Conservation (phyloP, 495 filamentous ascomycete species). For the Trichoderma erinaceum region DNA sequence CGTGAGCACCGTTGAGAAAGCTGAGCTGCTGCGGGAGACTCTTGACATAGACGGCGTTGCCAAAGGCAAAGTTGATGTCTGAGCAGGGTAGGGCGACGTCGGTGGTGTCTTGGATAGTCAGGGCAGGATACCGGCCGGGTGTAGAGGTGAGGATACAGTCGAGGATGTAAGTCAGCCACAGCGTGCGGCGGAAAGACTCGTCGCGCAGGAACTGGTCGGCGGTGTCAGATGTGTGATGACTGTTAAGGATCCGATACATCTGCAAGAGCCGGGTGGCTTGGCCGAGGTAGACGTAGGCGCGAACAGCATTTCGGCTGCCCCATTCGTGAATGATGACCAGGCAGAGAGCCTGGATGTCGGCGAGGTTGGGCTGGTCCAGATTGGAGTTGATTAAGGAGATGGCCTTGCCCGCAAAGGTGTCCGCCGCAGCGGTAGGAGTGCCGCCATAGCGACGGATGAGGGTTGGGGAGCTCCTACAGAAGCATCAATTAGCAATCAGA, state of each 20-base stretch:
- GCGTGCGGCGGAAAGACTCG: slow-evolving; percentile 44
- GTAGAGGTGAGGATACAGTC: slow-evolving; percentile 50
- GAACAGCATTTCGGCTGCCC: slow-evolving; percentile 46
- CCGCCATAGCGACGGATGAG: slow-evolving; percentile 46
- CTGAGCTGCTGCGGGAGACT: slow-evolving; percentile 27
- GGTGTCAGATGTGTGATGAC: slow-evolving; percentile 28
- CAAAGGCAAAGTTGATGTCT: slow-evolving; percentile 47
- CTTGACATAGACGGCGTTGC: slow-evolving; percentile 41
- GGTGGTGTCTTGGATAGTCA: slow-evolving; percentile 40
- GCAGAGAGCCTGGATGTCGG: slow-evolving; percentile 47
- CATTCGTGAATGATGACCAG: slow-evolving; percentile 47
- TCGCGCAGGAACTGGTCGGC: slow-evolving; percentile 46
- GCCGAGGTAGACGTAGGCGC: slow-evolving; percentile 47
- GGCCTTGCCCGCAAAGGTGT: slow-evolving; percentile 45
- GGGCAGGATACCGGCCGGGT: slow-evolving; percentile 43
- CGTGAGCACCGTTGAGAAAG: slow-evolving; percentile 29
- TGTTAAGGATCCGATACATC: slow-evolving; percentile 46
- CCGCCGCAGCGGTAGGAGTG: slow-evolving; percentile 38
- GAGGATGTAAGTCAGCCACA: slow-evolving; percentile 48
- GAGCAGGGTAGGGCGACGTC: slow-evolving; percentile 43
- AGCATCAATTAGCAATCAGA: not conserved
- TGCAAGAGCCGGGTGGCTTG: slow-evolving; percentile 47
- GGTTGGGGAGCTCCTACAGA: slow-evolving; percentile 37
- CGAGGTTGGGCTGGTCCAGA: slow-evolving; percentile 42
- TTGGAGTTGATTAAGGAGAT: slow-evolving; percentile 40